Base-by-base conservation (phyloP, 208 protist genomes). In the Leishmania mexicana region DNA sequence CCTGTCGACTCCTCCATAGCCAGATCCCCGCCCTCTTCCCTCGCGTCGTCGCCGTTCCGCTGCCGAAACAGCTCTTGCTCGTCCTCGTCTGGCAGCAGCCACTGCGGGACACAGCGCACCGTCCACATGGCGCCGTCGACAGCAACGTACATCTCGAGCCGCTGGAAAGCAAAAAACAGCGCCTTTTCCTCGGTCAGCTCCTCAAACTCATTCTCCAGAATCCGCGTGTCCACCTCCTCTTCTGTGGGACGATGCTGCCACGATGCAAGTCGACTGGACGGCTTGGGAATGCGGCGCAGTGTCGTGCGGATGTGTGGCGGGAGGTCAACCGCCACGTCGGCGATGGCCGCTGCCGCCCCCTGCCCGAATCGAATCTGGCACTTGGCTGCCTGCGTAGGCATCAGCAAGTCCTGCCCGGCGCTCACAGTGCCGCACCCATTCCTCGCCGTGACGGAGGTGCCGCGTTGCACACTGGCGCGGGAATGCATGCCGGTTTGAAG, bases 191-290 rank as follows among this genome's bases (percentile, higher is more conserved):
- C 89, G 5, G 88, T 94, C 42, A 98, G 81, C 45, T 85, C 74
- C 73, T 96, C 83, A 78, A 98, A 98, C 40, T 86, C 80, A 77
- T 98, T 98, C 74, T 95, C 93, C 58, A 98, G 85, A 62, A 79
- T 45, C 10, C 93, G 92, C 35, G 75, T 77, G 17, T 89, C 87
- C 70, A 95, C 76, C 81, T 96, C 92, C 71, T 91, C 91, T 51
- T 86, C 83, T 8, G 90, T 90, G 8, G 91, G 93, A 47, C 93
- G 84, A 51, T 95, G 89, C 47, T 96, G 83, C 49, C 94, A 85
- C 31, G 95, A 97, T 35, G 90, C 88, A 10, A 79, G 79, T 3
- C 84, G 86, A 31, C 84, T 81, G 45, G 81, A 86, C 42, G 91
- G 85, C 77, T 92, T 86, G 28, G 89, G 90, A 10, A 93, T 68